Evolutionary conservation across 208 protist genomes (phyloP).

Genomic region (Trypanosoma cruzi): DNA sequence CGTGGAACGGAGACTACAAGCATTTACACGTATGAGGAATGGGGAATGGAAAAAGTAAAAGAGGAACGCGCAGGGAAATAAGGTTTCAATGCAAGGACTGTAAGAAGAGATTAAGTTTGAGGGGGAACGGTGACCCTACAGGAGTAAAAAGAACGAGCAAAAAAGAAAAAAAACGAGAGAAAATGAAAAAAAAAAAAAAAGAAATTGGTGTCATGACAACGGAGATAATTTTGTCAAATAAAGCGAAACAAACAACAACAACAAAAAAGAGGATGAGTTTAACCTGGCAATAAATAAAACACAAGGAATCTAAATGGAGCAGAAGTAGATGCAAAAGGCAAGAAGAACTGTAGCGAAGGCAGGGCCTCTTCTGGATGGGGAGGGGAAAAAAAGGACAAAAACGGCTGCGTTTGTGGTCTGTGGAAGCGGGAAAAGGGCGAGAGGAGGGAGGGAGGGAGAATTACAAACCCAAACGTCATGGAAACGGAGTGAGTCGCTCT

Average conservation of each 20-base stretch:
- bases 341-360: neutral
- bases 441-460: neutral
- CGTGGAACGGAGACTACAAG: neutral
- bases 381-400: neutral
- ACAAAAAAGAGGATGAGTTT: no score
- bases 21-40: neutral
- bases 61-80: neutral
- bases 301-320: neutral
- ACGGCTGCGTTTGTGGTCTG: neutral
- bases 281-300: neutral
- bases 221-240: neutral
- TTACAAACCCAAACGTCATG: neutral
- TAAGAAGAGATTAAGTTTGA: neutral
- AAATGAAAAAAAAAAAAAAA: neutral
- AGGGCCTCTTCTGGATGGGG: neutral
- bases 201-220: neutral
- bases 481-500: neutral
- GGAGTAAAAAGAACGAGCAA: no score
- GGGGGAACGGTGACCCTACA: neutral
- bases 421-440: neutral
- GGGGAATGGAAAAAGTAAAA: neutral
- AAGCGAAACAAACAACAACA: neutral
- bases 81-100: no score
- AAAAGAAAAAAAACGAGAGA: neutral
- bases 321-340: neutral